These are phyloP conservation scores for Celoporthe dispersa DNA, from an alignment of 2,329 filamentous ascomycete genomes.

Conservation along the genomic window DNA sequence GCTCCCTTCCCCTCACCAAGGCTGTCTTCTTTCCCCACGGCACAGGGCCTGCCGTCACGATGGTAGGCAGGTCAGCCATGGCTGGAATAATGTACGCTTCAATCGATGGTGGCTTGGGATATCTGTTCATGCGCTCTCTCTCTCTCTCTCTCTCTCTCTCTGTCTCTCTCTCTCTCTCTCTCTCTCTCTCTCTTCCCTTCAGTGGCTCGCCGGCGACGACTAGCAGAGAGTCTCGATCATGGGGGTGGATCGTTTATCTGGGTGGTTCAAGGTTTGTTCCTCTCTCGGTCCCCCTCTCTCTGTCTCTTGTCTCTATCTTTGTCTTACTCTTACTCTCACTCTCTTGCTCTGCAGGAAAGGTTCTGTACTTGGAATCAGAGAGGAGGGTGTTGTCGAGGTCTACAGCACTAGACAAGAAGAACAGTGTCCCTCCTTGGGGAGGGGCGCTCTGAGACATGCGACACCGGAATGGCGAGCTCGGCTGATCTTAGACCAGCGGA, in stretches of 20 bases:
- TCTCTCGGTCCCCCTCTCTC: not conserved
- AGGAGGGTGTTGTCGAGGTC: not conserved
- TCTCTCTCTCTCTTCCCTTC: not conserved
- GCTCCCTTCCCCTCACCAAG: slow-evolving; percentile 8
- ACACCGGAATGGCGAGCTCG: slow-evolving; percentile 20
- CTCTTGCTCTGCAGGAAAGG: not conserved
- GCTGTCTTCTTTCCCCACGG: not conserved
- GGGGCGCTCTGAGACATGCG: slow-evolving; percentile 11
- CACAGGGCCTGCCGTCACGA: not conserved
- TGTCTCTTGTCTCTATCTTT: not conserved
- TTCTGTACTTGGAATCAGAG: not conserved
- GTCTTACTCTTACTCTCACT: not conserved
- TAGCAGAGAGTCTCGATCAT: not conserved
- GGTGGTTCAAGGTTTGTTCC: not conserved
- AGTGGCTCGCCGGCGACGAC: not conserved
- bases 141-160: too few relatives aligned
- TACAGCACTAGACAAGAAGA: not conserved
- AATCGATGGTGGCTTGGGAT: too few relatives aligned
- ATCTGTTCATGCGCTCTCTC: too few relatives aligned
- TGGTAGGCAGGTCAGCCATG: not conserved
- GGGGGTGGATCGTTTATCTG: not conserved
- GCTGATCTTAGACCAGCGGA: not conserved
- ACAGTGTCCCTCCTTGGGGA: not conserved
- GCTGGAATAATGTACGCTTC: not conserved
- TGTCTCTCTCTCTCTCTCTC: too few relatives aligned